These are phyloP conservation scores for Aspergillus awamori DNA, from an alignment of 2,329 filamentous ascomycete genomes.

Conservation along the genomic window DNA sequence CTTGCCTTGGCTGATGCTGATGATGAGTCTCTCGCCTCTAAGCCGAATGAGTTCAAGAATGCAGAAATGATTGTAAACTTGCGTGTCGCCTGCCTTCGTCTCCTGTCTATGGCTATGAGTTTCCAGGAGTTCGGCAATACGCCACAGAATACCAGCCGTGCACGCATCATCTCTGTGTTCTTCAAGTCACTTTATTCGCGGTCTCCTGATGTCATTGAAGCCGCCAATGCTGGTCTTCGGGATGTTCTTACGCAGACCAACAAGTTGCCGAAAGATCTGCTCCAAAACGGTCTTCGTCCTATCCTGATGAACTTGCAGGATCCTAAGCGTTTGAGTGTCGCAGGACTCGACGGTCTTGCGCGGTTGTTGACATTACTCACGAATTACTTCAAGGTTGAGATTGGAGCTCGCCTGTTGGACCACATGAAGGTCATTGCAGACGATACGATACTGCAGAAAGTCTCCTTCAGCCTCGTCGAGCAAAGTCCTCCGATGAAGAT, in stretches of 20 bases:
- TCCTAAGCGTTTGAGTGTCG: constrained; percentile 82
- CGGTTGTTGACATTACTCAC: constrained; percentile 87
- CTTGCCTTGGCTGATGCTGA: constrained; percentile 91
- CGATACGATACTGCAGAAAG: constrained; percentile 75
- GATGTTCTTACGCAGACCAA: constrained; percentile 85
- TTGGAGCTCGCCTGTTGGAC: constrained; percentile 87
- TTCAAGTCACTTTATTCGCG: constrained; percentile 97
- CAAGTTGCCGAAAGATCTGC: constrained; percentile 90
- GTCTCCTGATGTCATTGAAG: constrained; percentile 87
- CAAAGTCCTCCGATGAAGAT: constrained; percentile 93
- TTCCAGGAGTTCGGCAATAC: constrained; percentile 88
- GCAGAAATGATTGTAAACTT: constrained; percentile 91
- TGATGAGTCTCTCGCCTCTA: constrained; percentile 88
- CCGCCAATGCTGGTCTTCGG: constrained; percentile 86
- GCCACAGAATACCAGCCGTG: constrained; percentile 64
- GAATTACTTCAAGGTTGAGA: constrained; percentile 99
- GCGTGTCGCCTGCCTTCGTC: constrained; percentile 87
- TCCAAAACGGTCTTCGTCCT: constrained; percentile 90
- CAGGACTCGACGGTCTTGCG: constrained; percentile 87
- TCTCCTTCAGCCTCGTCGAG: constrained; percentile 93
- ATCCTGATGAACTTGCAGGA: constrained; percentile 97
- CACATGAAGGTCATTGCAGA: constrained; percentile 92
- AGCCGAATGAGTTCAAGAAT: constrained; percentile 92
- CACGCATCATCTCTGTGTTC: constrained; percentile 86
- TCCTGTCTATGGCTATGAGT: constrained; percentile 89